phyloP scores from a whole-genome alignment of 2,329 filamentous ascomycete genomes.

The Amylocarpus encephaloides region DNA sequence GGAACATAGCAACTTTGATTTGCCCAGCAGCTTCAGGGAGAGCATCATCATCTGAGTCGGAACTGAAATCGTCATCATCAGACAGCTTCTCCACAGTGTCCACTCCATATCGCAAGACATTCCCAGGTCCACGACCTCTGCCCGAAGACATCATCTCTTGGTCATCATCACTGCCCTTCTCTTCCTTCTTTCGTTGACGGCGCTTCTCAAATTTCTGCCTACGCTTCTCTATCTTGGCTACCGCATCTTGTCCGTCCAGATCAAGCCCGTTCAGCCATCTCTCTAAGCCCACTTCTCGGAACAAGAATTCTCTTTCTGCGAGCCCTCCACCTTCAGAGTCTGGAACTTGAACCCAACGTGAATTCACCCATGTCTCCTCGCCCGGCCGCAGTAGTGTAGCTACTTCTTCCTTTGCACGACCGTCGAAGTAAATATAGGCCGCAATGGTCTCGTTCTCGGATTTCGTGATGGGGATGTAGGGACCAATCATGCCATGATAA shows the following conservation, averaged over 20 bases:
- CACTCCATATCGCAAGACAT: constrained; percentile 73
- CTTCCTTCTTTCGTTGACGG: constrained; percentile 55
- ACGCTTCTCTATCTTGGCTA: constrained; percentile 83
- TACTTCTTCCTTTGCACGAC: constrained; percentile 90
- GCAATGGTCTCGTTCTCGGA: constrained; percentile 96
- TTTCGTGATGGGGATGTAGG: constrained; percentile 87
- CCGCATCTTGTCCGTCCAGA: constrained; percentile 85
- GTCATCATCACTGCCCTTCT: constrained; percentile 43
- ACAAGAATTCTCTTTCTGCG: constrained; percentile 93
- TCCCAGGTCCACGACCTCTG: constrained; percentile 32
- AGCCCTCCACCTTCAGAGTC: constrained; percentile 87
- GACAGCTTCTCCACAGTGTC: constrained; percentile 67
- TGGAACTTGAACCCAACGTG: constrained; percentile 91
- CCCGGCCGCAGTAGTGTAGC: constrained; percentile 86
- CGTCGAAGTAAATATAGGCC: constrained; percentile 98
- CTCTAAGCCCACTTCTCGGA: constrained; percentile 92
- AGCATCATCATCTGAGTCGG: constrained; percentile 71
- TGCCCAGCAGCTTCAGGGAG: constrained; percentile 92
- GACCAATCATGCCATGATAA: constrained; percentile 55
- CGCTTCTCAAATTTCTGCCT: constrained; percentile 70
- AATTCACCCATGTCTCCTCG: constrained; percentile 99
- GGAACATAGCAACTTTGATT: constrained; percentile 96
- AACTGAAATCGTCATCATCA: constrained; percentile 62
- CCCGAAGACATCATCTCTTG: constrained; percentile 31
- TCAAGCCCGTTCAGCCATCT: constrained; percentile 95